Conservation (phyloP, 768 basidiomycete species). For the Dendrothele bispora region DNA sequence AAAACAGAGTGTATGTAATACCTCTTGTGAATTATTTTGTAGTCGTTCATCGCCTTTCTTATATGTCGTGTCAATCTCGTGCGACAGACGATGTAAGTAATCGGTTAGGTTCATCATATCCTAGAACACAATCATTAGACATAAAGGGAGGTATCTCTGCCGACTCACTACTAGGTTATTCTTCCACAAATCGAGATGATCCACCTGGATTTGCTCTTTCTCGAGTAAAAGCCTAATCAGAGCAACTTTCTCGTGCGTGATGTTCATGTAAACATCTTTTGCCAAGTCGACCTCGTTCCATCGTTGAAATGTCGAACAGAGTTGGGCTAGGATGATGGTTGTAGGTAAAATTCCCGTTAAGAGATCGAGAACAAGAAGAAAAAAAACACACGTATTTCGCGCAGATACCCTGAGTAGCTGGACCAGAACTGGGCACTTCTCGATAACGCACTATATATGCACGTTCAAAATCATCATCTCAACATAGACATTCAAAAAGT, state of each 20-base stretch:
- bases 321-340: constrained; percentile 51
- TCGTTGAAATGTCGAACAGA: constrained; percentile 71
- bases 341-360: background rate
- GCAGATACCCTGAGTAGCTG: constrained; percentile 80
- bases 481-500: constrained; percentile 2
- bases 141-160: constrained; percentile 3
- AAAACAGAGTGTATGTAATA: background rate
- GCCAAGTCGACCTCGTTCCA: constrained; percentile 79
- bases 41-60: constrained; percentile 11
- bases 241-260: constrained; percentile 55
- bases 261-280: constrained; percentile 65
- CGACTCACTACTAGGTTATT: constrained; percentile 23
- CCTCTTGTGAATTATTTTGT: background rate
- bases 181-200: constrained; percentile 29
- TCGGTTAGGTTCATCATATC: constrained; percentile 22
- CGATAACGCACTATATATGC: constrained; percentile 56
- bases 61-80: constrained; percentile 7
- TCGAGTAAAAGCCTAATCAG: constrained; percentile 46
- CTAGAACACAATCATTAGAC: constrained; percentile 14
- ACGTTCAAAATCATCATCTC: background rate
- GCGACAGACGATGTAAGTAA: constrained; percentile 12
- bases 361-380: background rate
- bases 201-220: constrained; percentile 39
- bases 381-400: constrained; percentile 63
- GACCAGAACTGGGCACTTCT: constrained; percentile 85